Evolutionary conservation across 108 stramenopile genomes (phyloP).

Genomic region (Pseudonitzschia delicatissima): DNA sequence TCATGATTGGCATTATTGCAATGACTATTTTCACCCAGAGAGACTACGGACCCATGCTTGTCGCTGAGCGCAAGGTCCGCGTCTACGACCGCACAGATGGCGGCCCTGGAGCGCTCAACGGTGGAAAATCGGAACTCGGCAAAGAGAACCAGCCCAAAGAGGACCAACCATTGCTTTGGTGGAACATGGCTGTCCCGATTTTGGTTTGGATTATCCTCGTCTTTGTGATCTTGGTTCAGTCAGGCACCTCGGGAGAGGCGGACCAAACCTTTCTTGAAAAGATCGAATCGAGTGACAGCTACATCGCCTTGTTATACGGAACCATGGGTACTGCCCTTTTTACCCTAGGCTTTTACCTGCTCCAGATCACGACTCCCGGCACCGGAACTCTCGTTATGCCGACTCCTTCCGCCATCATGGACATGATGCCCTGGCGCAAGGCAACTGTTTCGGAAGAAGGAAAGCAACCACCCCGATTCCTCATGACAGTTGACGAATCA

Average conservation of each 20-base stretch:
- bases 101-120: slow-evolving; percentile 47
- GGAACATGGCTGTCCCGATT: slow-evolving; percentile 44
- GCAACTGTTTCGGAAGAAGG: neutral
- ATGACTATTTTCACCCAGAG: slow-evolving; percentile 29
- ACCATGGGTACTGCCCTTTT: slow-evolving; percentile 48
- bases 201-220: slow-evolving; percentile 43
- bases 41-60: slow-evolving; percentile 67
- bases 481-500: slow-evolving; percentile 46
- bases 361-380: slow-evolving; percentile 41
- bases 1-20: slow-evolving; percentile 29
- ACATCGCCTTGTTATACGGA: slow-evolving; percentile 57
- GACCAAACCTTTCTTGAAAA: slow-evolving; percentile 47
- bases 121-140: slow-evolving; percentile 8
- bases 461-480: slow-evolving; percentile 17
- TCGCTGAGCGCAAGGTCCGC: slow-evolving; percentile 57
- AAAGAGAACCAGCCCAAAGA: slow-evolving; percentile 28
- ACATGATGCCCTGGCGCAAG: slow-evolving; percentile 9
- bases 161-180: slow-evolving; percentile 53
- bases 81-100: slow-evolving; percentile 64
- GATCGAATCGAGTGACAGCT: slow-evolving; percentile 52
- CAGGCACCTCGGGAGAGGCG: slow-evolving; percentile 39
- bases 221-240: slow-evolving; percentile 51
- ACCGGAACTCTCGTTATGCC: neutral
- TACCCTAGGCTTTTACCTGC: slow-evolving; percentile 35
- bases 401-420: neutral